Conservation (phyloP, 2,329 filamentous ascomycete genomes). For the Trichoderma pleuroti region DNA sequence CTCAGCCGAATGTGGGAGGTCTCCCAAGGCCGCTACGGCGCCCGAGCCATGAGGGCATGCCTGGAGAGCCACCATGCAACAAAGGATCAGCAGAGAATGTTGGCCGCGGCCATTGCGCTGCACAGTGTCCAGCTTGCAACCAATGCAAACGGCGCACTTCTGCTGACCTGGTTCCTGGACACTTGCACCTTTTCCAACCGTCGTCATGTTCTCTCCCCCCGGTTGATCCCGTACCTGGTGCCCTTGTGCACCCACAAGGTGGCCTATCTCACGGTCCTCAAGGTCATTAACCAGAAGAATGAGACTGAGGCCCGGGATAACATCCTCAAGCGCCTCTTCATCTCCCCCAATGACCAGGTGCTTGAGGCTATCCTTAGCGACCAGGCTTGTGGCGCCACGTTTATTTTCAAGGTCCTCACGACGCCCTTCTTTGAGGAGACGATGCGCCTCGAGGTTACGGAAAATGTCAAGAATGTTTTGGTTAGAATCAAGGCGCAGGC, state of each 20-base stretch:
- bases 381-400: constrained; percentile 84
- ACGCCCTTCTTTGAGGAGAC: constrained; percentile 95
- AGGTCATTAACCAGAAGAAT: constrained; percentile 96
- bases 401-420: constrained; percentile 98
- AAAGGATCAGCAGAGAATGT: constrained; percentile 91
- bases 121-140: constrained; percentile 96
- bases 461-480: constrained; percentile 87
- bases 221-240: constrained; percentile 87
- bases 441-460: constrained; percentile 81
- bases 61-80: constrained; percentile 92
- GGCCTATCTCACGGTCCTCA: constrained; percentile 92
- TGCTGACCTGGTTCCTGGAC: constrained; percentile 96
- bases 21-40: constrained; percentile 87
- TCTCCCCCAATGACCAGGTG: constrained; percentile 79
- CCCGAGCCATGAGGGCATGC: constrained; percentile 93
- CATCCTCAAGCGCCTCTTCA: constrained; percentile 88
- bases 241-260: constrained; percentile 98
- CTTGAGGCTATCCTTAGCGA: constrained; percentile 89
- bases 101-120: constrained; percentile 90
- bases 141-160: constrained; percentile 88
- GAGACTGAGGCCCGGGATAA: constrained; percentile 89
- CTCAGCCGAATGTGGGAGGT: constrained; percentile 90
- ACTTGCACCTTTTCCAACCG: constrained; percentile 94
- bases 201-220: constrained; percentile 85
- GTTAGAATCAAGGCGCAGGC: constrained; percentile 89